phyloP scores from a whole-genome alignment of 257 asterid species.

The Solanum tacnaense region DNA sequence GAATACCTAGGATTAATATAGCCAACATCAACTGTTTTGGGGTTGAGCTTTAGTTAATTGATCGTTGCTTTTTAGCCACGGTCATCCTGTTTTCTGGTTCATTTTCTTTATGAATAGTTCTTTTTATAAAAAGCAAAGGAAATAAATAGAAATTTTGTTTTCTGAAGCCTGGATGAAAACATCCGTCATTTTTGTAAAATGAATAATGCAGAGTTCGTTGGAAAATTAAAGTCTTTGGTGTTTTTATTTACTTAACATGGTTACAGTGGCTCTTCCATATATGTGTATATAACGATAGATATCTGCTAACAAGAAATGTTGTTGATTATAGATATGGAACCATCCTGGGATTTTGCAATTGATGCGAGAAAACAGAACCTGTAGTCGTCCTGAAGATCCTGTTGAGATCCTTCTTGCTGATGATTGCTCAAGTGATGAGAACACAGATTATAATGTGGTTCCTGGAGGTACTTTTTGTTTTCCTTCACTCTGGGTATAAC shows the following conservation, averaged over 20 bases:
- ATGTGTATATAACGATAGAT: neutral
- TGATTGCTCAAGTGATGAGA: constrained; percentile 84
- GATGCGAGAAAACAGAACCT: constrained; percentile 65
- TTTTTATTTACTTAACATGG: neutral
- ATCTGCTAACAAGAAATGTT: neutral
- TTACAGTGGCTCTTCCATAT: neutral
- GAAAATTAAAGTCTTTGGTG: neutral
- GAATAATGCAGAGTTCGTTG: neutral
- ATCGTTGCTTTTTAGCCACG: neutral
- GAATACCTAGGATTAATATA: neutral
- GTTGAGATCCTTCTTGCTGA: constrained; percentile 58
- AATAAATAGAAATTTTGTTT: neutral
- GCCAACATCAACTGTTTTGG: neutral
- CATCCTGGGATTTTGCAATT: constrained; percentile 96
- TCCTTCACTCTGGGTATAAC: neutral
- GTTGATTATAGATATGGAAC: constrained; percentile 75
- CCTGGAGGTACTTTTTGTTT: constrained; percentile 61
- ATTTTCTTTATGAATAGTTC: neutral
- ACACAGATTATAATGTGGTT: constrained; percentile 53
- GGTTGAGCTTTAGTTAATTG: neutral
- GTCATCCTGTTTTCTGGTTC: neutral
- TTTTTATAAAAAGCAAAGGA: neutral
- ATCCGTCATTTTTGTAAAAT: neutral
- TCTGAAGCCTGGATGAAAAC: neutral
- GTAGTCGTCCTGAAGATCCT: constrained; percentile 51